phyloP scores from a whole-genome alignment of 768 basidiomycete genomes.

The Boletus rubescentipes region DNA sequence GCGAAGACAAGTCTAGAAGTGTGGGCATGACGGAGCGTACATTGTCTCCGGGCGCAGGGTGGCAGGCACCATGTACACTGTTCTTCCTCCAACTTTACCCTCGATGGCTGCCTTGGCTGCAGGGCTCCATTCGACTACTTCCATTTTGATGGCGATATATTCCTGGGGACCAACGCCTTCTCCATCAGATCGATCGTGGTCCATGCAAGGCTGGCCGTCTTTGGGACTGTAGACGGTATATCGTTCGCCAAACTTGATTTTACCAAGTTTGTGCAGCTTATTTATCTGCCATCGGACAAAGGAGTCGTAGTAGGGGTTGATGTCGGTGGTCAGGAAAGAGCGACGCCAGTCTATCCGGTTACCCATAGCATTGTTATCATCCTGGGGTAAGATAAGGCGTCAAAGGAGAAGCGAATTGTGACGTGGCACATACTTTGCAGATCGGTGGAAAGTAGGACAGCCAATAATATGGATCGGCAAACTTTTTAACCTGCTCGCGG shows the following conservation, averaged over 20 bases:
- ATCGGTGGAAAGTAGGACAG: slow-evolving; percentile 94
- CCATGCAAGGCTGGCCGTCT: slow-evolving; percentile 99
- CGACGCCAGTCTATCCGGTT: slow-evolving; percentile 97
- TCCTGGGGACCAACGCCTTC: slow-evolving; percentile 95
- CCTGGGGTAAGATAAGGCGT: slow-evolving; percentile 27
- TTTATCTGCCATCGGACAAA: slow-evolving; percentile 99
- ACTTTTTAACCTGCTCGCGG: slow-evolving; percentile 87
- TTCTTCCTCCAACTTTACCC: slow-evolving; percentile 70
- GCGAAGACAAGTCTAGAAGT: neutral
- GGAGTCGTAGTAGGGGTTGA: slow-evolving; percentile 95
- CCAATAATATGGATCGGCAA: slow-evolving; percentile 96
- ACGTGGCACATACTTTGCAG: slow-evolving; percentile 58
- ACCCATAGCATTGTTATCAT: slow-evolving; percentile 85
- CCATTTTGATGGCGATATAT: slow-evolving; percentile 94
- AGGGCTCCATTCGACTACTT: slow-evolving; percentile 81
- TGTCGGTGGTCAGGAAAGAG: slow-evolving; percentile 89
- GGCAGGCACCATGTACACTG: slow-evolving; percentile 92
- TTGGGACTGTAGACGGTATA: slow-evolving; percentile 99
- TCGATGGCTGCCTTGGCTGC: slow-evolving; percentile 63
- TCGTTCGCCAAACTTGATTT: slow-evolving; percentile 97
- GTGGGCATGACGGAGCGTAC: slow-evolving; percentile 42
- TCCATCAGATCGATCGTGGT: slow-evolving; percentile 94
- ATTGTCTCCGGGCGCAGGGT: slow-evolving; percentile 97
- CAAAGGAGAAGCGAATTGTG: neutral
- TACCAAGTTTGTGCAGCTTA: slow-evolving; percentile 80